Evolutionary conservation across 2,329 filamentous ascomycete genomes (phyloP).

Genomic region (Alternaria rosae): DNA sequence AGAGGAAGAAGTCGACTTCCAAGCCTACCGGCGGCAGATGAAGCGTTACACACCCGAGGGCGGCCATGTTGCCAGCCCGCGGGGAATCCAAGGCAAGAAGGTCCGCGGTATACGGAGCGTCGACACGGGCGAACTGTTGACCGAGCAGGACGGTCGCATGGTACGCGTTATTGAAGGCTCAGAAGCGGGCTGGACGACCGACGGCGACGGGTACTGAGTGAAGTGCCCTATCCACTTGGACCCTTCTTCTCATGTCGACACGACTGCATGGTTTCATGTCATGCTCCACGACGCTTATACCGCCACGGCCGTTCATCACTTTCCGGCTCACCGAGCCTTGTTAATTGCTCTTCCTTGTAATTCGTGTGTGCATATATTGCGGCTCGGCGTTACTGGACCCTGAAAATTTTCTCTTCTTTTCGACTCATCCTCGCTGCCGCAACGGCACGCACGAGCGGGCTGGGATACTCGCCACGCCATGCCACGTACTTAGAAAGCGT

Average conservation of each 20-base stretch:
- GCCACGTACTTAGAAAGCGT: not conserved
- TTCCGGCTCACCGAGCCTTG: not conserved
- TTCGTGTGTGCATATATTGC: not conserved
- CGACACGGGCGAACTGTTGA: conserved; percentile 50
- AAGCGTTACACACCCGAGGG: conserved; percentile 65
- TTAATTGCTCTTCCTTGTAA: not conserved
- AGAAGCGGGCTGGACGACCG: conserved; percentile 63
- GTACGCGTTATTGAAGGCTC: conserved; percentile 58
- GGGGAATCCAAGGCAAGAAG: conserved; percentile 47
- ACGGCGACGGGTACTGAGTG: conserved; percentile 48
- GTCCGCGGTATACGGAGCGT: conserved; percentile 56
- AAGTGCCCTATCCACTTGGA: conserved; percentile 7
- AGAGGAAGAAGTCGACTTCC: conserved; percentile 73
- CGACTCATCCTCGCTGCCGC: conserved; percentile 20
- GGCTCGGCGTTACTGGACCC: not conserved
- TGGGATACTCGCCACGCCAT: conserved; percentile 31
- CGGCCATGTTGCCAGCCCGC: conserved; percentile 44
- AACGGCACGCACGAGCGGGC: conserved; percentile 21
- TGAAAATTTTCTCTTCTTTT: conserved; percentile 24
- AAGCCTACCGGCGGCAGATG: conserved; percentile 75
- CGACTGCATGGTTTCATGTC: conserved; percentile 11
- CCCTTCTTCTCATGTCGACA: conserved; percentile 5
- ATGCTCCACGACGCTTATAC: conserved; percentile 7
- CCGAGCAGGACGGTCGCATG: conserved; percentile 53
- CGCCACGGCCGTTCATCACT: conserved; percentile 5